Percentiles rank a stretch among this genome's conserved stretches.
Conservation (phyloP, 2,329 filamentous ascomycete species). For the Didymella arachidicola region DNA sequence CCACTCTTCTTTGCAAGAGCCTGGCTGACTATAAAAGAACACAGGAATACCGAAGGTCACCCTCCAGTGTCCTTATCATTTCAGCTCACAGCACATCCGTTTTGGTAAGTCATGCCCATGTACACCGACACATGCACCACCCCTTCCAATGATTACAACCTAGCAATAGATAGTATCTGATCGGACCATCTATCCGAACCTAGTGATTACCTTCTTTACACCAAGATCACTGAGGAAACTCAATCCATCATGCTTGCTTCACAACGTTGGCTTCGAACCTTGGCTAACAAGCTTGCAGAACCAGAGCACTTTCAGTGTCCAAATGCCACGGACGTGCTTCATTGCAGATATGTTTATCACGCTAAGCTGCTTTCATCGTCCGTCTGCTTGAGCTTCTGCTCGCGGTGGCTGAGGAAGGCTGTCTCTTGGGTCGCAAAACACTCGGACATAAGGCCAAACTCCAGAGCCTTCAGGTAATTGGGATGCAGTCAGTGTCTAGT, state of each 20-base stretch:
- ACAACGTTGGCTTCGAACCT: constrained; percentile 10
- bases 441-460: too few species aligned
- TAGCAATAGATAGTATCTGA: constrained; percentile 73
- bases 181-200: constrained; percentile 31
- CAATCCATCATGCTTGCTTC: constrained; percentile 24
- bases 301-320: too few species aligned
- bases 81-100: background rate
- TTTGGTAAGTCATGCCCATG: constrained; percentile 5
- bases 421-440: background rate
- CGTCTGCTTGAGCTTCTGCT: constrained; percentile 1
- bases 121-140: constrained; percentile 2
- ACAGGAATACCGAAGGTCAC: background rate
- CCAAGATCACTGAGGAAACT: constrained; percentile 72
- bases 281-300: constrained; percentile 38
- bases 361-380: constrained; percentile 11
- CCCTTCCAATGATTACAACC: constrained; percentile 70
- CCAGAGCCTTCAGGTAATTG: too few species aligned
- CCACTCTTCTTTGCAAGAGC: background rate
- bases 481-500: too few species aligned
- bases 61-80: background rate
- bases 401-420: constrained; percentile 11
- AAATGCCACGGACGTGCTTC: background rate
- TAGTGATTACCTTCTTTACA: constrained; percentile 65
- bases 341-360: background rate
- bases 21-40: constrained; percentile 25